A percentile compares a stretch with the other conserved stretches of the same genome.
These are phyloP conservation scores for Ganoderma boninense DNA, from an alignment of 1,284 basidiomycete species.

Conservation along the genomic window DNA sequence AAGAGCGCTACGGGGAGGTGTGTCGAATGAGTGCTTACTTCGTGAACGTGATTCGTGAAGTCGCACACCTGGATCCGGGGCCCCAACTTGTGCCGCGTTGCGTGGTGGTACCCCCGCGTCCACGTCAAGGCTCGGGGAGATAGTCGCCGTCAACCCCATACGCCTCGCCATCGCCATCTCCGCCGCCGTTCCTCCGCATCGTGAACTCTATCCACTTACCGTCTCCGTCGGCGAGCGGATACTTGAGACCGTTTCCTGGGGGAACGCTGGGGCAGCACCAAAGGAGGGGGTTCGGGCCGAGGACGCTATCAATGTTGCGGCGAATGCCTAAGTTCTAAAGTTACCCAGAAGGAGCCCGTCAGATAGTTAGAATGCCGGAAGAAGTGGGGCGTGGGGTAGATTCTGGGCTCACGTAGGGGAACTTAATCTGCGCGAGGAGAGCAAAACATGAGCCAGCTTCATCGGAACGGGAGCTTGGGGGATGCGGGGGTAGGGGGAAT, in stretches of 20 bases:
- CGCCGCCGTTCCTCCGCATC: conserved; percentile 15
- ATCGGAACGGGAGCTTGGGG: neutral
- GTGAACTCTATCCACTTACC: conserved; percentile 79
- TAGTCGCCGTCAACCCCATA: conserved; percentile 28
- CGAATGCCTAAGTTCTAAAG: conserved; percentile 78
- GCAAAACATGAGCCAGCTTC: neutral
- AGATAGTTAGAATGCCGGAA: conserved; percentile 13
- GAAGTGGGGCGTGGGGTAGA: conserved; percentile 3
- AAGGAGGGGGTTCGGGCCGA: conserved; percentile 76
- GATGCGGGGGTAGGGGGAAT: neutral
- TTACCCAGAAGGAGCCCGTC: conserved; percentile 15
- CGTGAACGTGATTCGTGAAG: conserved; percentile 15
- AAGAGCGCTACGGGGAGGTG: neutral
- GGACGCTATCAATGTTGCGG: conserved; percentile 78
- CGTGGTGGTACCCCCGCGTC: neutral
- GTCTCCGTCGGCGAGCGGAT: conserved; percentile 72
- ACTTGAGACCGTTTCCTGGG: conserved; percentile 82
- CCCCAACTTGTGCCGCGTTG: neutral
- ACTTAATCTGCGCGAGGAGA: conserved; percentile 70
- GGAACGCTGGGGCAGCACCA: conserved; percentile 86
- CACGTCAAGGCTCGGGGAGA: conserved; percentile 22
- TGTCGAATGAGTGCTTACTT: conserved; percentile 40
- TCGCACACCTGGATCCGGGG: conserved; percentile 34
- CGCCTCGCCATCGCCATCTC: conserved; percentile 15
- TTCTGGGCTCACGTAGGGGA: conserved; percentile 81